Evolutionary conservation across 805 yeast genomes (phyloP).

Genomic region (Ogataea polymorpha): DNA sequence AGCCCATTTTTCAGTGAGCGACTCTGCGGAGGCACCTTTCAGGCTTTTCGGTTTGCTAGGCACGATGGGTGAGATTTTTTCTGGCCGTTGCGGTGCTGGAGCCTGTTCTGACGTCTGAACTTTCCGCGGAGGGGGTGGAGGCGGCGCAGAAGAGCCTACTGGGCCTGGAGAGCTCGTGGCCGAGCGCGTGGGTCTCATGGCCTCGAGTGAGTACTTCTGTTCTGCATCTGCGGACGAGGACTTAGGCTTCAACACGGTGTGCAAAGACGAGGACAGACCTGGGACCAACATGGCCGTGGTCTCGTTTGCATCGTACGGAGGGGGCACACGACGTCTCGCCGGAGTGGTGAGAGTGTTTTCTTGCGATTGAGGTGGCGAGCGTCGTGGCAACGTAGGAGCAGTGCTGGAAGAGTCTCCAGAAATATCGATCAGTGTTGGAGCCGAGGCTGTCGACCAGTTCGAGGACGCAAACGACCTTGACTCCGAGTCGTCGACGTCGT

Average conservation of each 20-base stretch:
- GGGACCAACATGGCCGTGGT: constrained; percentile 23
- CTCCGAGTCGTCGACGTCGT: constrained; percentile 8
- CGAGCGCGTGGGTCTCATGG: constrained; percentile 33
- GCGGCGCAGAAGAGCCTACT: constrained; percentile 28
- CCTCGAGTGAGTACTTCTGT: constrained; percentile 17
- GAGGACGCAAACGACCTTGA: constrained; percentile 13
- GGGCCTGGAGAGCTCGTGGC: constrained; percentile 32
- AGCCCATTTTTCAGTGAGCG: constrained; percentile 23
- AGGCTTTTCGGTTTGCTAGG: constrained; percentile 31
- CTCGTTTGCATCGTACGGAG: constrained; percentile 21
- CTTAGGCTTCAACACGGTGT: constrained; percentile 10
- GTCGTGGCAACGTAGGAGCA: constrained; percentile 17
- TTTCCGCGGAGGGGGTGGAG: constrained; percentile 30
- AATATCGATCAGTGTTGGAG: constrained; percentile 25
- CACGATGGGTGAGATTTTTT: constrained; percentile 31
- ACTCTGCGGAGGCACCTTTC: constrained; percentile 14
- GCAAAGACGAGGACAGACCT: constrained; percentile 20
- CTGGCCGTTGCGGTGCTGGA: constrained; percentile 5
- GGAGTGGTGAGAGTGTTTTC: constrained; percentile 13
- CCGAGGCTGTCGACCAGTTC: constrained; percentile 21
- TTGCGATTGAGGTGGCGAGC: constrained; percentile 15
- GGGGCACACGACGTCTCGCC: constrained; percentile 21
- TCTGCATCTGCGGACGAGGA: not conserved
- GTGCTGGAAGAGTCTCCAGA: constrained; percentile 3
- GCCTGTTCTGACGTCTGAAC: not conserved